These are phyloP conservation scores for Obelidium mucronatum DNA, from an alignment of 192 early-diverging fungal genomes.

Conservation along the genomic window DNA sequence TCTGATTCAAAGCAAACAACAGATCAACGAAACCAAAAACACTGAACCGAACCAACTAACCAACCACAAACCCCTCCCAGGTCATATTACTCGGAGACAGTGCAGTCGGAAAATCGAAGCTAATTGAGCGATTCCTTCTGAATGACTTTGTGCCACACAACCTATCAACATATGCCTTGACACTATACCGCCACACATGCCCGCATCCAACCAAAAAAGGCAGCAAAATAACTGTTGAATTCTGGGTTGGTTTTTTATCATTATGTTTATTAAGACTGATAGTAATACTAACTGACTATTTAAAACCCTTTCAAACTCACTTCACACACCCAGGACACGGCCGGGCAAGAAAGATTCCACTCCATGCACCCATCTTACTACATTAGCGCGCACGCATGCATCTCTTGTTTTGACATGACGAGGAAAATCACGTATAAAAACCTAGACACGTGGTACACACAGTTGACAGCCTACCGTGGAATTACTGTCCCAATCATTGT, in stretches of 20 bases:
- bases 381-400: slow-evolving; percentile 55
- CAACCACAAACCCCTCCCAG: slow-evolving; percentile 32
- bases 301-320: too few relatives aligned
- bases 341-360: slow-evolving; percentile 67
- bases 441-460: slow-evolving; percentile 65
- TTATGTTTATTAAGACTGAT: background rate
- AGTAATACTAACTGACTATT: background rate
- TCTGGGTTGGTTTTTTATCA: slow-evolving; percentile 42
- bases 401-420: slow-evolving; percentile 65
- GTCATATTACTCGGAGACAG: slow-evolving; percentile 69
- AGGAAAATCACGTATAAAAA: slow-evolving; percentile 71
- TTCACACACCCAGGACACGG: slow-evolving; percentile 53
- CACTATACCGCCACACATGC: slow-evolving; percentile 54
- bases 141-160: slow-evolving; percentile 62
- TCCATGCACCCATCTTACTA: slow-evolving; percentile 68
- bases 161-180: slow-evolving; percentile 65
- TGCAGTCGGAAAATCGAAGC: slow-evolving; percentile 69
- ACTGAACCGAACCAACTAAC: background rate
- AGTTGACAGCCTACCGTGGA: slow-evolving; percentile 49
- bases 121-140: slow-evolving; percentile 65
- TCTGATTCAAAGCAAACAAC: background rate
- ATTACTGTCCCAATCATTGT: slow-evolving; percentile 58
- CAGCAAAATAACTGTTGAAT: slow-evolving; percentile 49
- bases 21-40: background rate
- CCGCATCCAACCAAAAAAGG: slow-evolving; percentile 43